These are phyloP conservation scores for Proliferodiscus dingleyae DNA, from an alignment of 2,329 filamentous ascomycete species.

Conservation along the genomic window DNA sequence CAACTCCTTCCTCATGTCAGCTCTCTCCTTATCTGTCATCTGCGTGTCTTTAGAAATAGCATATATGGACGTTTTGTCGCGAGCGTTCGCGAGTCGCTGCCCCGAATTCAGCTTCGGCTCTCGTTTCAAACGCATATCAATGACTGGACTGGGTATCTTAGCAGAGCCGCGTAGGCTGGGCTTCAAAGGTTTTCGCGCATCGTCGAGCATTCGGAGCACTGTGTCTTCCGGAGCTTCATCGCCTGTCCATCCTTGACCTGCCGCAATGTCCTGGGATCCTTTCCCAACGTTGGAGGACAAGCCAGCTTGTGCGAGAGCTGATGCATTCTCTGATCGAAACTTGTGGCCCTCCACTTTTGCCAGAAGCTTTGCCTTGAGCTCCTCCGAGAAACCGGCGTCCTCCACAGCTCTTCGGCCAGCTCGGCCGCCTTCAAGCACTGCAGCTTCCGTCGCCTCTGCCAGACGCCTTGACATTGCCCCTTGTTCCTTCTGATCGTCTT, in stretches of 20 bases:
- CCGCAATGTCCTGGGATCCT: conserved; percentile 64
- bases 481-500: conserved; percentile 16
- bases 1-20: conserved; percentile 66
- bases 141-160: conserved; percentile 39
- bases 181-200: conserved; percentile 67
- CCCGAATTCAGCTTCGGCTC: conserved; percentile 38
- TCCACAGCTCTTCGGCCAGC: conserved; percentile 55
- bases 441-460: conserved; percentile 59
- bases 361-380: conserved; percentile 54
- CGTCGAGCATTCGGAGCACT: conserved; percentile 78
- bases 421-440: conserved; percentile 52
- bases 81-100: conserved; percentile 47
- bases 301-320: conserved; percentile 44
- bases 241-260: conserved; percentile 71
- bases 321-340: conserved; percentile 46
- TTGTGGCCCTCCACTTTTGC: conserved; percentile 51
- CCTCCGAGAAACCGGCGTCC: conserved; percentile 59
- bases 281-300: conserved; percentile 56
- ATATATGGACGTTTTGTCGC: conserved; percentile 54
- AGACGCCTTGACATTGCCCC: conserved; percentile 50
- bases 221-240: conserved; percentile 69
- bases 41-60: conserved; percentile 46
- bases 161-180: conserved; percentile 43
- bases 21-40: conserved; percentile 66
- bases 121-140: conserved; percentile 48